Base-by-base conservation (phyloP, 176 grass and related monocot genomes). In the Leersia perrieri region DNA sequence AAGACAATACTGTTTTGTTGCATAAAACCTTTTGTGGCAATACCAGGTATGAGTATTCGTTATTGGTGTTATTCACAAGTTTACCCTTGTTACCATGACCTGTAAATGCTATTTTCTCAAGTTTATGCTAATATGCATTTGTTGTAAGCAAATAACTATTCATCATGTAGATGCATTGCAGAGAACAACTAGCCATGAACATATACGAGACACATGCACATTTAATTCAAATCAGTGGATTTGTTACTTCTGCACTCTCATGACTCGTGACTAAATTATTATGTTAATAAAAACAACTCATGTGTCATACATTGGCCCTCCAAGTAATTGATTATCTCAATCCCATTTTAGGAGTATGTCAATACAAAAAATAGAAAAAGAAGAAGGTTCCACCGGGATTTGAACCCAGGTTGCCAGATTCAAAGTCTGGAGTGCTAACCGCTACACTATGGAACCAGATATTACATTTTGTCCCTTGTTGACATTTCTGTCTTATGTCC, bases 391-490 rank as follows among this genome's bases (percentile, higher is more conserved):
- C 75, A 81, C 84, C 74, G 89, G 86, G 89, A 97, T 97, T 97
- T 45, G 89, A 91, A 97, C 91, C 88, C 89, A 91, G 84, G 91
- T 97, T 82, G 78, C 89, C 89, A 93, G 94, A 97, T 97, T 97
- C 94, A 97, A 90, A 93, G 91, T 97, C 89, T 93, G 84, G 89
- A 97, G 91, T 93, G 94, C 81, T 93, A 91, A 89, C 93, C 85
- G 79, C 90, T 93, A 93, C 90, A 97, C 90, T 74, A 97, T 93
- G 73, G 80, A 89, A 91, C 93, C 80, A 0, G 1, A 20, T 64
- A 32, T 84, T 74, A 34, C 76, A 40, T 81, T 0, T 65, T 11
- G 1, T 26, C 33, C 33, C 12, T 75, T 18, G 39, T 33, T 32
- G 15, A 66, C 16, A 33, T 66, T 66, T 66, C 15, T 66, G 63